These are phyloP conservation scores for Dimocarpus longan DNA, from an alignment of 345 rosid genomes.

Conservation along the genomic window DNA sequence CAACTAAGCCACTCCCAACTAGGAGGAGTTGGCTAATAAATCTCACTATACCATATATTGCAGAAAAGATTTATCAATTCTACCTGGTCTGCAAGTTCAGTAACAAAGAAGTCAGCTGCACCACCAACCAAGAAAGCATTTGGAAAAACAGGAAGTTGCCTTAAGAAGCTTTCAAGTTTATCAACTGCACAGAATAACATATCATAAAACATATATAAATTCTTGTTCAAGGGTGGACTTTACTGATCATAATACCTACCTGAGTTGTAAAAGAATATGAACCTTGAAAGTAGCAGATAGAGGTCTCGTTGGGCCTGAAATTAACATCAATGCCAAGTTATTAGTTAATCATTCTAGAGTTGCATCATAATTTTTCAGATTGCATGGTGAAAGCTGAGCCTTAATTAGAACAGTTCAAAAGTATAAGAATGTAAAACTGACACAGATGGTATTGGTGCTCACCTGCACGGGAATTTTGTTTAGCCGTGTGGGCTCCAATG, in stretches of 20 bases:
- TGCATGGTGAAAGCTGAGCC: neutral
- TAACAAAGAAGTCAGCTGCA: constrained; percentile 87
- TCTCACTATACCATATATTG: neutral
- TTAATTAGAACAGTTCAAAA: neutral
- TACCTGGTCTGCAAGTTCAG: constrained; percentile 96
- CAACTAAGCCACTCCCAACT: neutral
- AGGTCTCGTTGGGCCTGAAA: constrained; percentile 89
- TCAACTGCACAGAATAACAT: constrained; percentile 56
- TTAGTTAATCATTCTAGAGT: constrained; percentile 5
- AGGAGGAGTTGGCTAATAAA: neutral
- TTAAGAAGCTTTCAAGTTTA: constrained; percentile 72
- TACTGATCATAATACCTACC: constrained; percentile 42
- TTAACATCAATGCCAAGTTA: neutral
- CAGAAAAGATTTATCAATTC: constrained; percentile 2
- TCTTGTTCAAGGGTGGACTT: neutral
- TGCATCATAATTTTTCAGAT: constrained; percentile 1
- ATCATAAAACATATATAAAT: constrained; percentile 14
- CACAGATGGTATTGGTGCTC: constrained; percentile 1
- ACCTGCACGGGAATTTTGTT: constrained; percentile 90
- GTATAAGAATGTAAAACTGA: neutral
- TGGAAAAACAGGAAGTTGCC: constrained; percentile 72
- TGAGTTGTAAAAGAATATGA: constrained; percentile 85
- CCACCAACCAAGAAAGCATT: constrained; percentile 91
- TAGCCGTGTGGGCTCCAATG: constrained; percentile 58
- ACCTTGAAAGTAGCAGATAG: constrained; percentile 79